Evolutionary conservation across 495 filamentous ascomycete species (phyloP), one percentile per base, ranked within the genome.

Genomic region (Daldinia loculata): DNA sequence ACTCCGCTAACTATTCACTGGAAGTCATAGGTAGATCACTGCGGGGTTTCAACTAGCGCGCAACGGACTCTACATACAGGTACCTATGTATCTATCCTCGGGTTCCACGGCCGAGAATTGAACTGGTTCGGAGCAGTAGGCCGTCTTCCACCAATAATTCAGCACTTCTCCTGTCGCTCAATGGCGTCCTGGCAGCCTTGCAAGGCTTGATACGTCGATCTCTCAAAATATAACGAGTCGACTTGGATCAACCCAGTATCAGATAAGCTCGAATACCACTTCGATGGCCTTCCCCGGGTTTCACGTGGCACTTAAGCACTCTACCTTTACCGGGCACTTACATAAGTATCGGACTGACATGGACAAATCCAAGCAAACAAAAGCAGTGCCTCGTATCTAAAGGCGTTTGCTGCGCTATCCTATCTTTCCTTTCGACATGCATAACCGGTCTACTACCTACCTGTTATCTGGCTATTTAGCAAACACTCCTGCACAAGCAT

Each of bases 131-230:
- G 41, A 57, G 15, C 4, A 34, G 53, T 17, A 30, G 9, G 1
- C 30, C 14, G 9, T 39, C 41, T 5, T 61, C 32, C 17, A 26
- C 67, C 67, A 70, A 70, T 70, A 62, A 56, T 55, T 39, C 11
- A 29, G 30, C 17, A 9, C 17, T 29, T 64, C 60, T 69, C 61
- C 45, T 59, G 34, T 56, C 39, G 41, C 67, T 59, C 45, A 56
- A 48, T 55, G 36, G 34, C 45, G 32, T 55, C 45, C 56, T 39
- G 24, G 6, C 26, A 53, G 50, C 24, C 50, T 29, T 27, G 52
- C 26, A 6, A 60, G n/a, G 27, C 48, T 70, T 65, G 30, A 65
- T 48, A 41, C 48, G 67, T 61, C 67, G 67, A 70, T 70, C 67
- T 56, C 61, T 34, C 38, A 38, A 38, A 50, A 17, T 56, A 65